Evolutionary conservation across 441 rosid genomes (phyloP).

Genomic region (Heliophila coronopifolia): DNA sequence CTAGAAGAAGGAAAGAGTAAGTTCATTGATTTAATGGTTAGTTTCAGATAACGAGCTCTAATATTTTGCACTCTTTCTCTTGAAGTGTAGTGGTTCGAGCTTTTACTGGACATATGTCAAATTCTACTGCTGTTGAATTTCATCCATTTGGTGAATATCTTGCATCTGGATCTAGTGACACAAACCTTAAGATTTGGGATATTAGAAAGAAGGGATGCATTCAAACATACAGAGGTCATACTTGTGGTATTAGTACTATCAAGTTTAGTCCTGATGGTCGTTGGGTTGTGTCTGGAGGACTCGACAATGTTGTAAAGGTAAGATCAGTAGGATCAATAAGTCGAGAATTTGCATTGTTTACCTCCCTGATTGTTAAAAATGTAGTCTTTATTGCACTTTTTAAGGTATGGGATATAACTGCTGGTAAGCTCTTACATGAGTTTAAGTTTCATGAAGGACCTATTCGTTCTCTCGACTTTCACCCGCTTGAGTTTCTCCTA

Average conservation of each 20-base stretch:
- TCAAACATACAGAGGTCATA: conserved; percentile 91
- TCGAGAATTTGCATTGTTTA: conserved; percentile 3
- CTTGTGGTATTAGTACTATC: conserved; percentile 65
- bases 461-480: conserved; percentile 79
- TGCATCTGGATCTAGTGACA: conserved; percentile 86
- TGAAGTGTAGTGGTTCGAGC: conserved; percentile 98
- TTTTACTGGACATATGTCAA: conserved; percentile 86
- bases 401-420: conserved; percentile 98
- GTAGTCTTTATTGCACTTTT: conserved; percentile 5
- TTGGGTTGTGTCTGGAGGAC: conserved; percentile 98
- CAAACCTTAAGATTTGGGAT: conserved; percentile 89
- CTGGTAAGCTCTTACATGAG: conserved; percentile 95
- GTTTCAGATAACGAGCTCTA: conserved; percentile 25
- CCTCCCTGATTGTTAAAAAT: not conserved
- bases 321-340: conserved; percentile 5
- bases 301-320: conserved; percentile 85
- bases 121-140: conserved; percentile 77
- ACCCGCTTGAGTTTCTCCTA: conserved; percentile 92
- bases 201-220: conserved; percentile 86
- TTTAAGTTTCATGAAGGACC: conserved; percentile 88
- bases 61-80: conserved; percentile 40
- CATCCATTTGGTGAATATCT: conserved; percentile 96
- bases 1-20: conserved; percentile 89
- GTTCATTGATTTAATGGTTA: conserved; percentile 21
- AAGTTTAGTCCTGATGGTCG: conserved; percentile 95